phyloP scores from a whole-genome alignment of 1,139 yeast genomes.

The Saccharomyces pastorianus region DNA sequence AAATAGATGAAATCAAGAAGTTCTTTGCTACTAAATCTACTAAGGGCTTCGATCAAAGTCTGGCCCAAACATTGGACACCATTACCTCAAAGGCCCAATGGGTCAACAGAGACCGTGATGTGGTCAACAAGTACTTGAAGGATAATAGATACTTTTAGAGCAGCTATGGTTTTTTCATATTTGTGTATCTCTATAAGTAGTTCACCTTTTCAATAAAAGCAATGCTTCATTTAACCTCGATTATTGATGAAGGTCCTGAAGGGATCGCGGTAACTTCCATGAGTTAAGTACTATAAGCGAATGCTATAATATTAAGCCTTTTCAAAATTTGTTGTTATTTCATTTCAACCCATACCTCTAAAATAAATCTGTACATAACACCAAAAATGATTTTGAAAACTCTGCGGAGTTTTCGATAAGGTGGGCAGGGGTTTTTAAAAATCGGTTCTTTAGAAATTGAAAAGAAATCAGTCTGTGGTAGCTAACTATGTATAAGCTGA shows the following conservation, averaged over 20 bases:
- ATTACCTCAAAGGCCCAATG: constrained; percentile 56
- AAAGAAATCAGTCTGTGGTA: no score
- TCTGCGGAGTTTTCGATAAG: no score
- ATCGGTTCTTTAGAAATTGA: no score
- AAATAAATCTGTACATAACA: neutral
- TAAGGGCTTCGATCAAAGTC: constrained; percentile 65
- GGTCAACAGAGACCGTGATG: constrained; percentile 54
- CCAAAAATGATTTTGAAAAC: no score
- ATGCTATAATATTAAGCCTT: neutral
- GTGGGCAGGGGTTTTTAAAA: no score
- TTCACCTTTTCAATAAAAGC: no score
- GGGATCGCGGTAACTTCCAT: no score
- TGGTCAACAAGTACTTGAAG: constrained; percentile 47
- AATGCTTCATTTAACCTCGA: neutral
- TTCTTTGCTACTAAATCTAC: constrained; percentile 59
- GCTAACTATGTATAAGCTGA: no score
- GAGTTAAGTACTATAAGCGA: no score
- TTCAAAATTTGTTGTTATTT: neutral
- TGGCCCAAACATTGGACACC: constrained; percentile 65
- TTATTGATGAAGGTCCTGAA: no score
- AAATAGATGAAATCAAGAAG: constrained; percentile 46
- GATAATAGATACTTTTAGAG: constrained; percentile 36
- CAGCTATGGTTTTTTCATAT: no score
- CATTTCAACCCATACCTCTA: neutral
- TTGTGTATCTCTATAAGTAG: no score